Base-by-base conservation (phyloP, 768 basidiomycete genomes). In the Brasilioporus rufonigricans region DNA sequence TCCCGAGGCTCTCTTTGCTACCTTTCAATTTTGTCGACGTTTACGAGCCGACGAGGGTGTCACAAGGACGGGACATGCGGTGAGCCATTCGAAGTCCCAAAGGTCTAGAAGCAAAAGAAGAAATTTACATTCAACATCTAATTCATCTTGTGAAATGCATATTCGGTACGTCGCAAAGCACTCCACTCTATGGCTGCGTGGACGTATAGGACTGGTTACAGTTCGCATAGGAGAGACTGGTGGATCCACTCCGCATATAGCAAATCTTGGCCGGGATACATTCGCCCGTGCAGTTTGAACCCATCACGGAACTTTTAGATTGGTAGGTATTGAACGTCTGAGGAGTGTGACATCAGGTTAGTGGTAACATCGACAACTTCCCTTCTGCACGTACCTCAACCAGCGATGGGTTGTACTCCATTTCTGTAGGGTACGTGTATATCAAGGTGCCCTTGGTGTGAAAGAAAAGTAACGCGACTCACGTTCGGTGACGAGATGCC, bases 401-500 rank as follows among this genome's bases (percentile, higher is more conserved):
- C 43, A 69, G 32, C 5, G 61, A 53, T 5, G 64, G 26, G 39
- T 69, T 39, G 8, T 45, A 39, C 29, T 63, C 60, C 68, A 69
- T 65, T 39, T 65, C 65, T 70, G 48, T 7, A 36, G n/a, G 12
- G 27, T 10, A 9, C 33, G 4, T 1, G 14, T 4, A 4, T 7
- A 13, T 61, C 21, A 61, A 43, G 36, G 21, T 36, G 13, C 3
- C 5, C 7, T 48, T 13, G 16, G 14, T n/a, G 26, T 16, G n/a
- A n/a, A n/a, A 21, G 14, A 6, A 49, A 52, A 19, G 14, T 1
- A 26, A 13, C 13, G 35, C 14, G 5, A 67, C 77, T 48, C 55
- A 83, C 85, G 77, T 71, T 89, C 84, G 0, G 88, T 89, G n/a
- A n/a, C n/a, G n/a, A n/a, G 43, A 66, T 89, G 88, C 87, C 87